Evolutionary conservation across 768 basidiomycete species (phyloP).

Genomic region (Pholiota molesta): DNA sequence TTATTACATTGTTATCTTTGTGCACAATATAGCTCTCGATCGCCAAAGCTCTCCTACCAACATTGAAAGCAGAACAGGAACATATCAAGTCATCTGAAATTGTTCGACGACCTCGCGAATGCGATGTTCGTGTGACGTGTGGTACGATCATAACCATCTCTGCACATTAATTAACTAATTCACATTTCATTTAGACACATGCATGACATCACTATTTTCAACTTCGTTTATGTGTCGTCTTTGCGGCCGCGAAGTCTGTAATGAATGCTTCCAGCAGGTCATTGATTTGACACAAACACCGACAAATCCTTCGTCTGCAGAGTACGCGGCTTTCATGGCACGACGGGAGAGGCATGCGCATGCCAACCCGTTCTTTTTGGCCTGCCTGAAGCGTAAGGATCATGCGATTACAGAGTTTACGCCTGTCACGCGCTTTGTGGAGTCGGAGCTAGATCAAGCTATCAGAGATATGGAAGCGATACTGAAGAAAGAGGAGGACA

Average conservation of each 20-base stretch:
- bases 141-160: slow-evolving; percentile 42
- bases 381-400: slow-evolving; percentile 71
- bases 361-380: slow-evolving; percentile 73
- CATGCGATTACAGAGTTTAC: slow-evolving; percentile 71
- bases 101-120: slow-evolving; percentile 75
- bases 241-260: slow-evolving; percentile 90
- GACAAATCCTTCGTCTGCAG: slow-evolving; percentile 47
- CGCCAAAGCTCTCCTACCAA: slow-evolving; percentile 68
- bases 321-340: slow-evolving; percentile 51
- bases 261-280: slow-evolving; percentile 79
- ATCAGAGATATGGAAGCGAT: slow-evolving; percentile 72
- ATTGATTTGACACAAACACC: slow-evolving; percentile 60
- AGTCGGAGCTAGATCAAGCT: slow-evolving; percentile 61
- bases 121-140: slow-evolving; percentile 83
- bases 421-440: slow-evolving; percentile 78
- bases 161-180: not conserved
- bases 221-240: slow-evolving; percentile 89
- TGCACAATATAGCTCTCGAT: slow-evolving; percentile 55
- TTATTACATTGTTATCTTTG: slow-evolving; percentile 1
- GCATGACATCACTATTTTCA: slow-evolving; percentile 91
- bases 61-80: slow-evolving; percentile 62
- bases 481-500: slow-evolving; percentile 25
- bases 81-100: slow-evolving; percentile 62
- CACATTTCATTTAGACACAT: slow-evolving; percentile 65
- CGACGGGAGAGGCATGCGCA: slow-evolving; percentile 64